Evolutionary conservation across 768 basidiomycete genomes (phyloP).

Genomic region (Roridomyces roridus): DNA sequence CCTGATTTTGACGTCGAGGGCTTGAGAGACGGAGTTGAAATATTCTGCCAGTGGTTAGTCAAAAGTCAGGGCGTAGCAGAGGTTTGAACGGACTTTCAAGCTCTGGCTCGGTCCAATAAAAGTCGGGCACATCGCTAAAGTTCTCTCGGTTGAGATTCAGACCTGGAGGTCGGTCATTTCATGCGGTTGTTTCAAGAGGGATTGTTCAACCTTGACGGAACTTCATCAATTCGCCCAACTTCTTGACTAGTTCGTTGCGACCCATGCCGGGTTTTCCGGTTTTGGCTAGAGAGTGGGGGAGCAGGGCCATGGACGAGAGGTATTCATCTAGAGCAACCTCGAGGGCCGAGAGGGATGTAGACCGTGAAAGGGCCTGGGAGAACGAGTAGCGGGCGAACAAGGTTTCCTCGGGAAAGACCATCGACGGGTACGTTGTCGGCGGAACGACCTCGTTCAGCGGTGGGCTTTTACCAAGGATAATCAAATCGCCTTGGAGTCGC

Average conservation of each 20-base stretch:
- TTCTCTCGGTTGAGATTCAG: constrained; percentile 90
- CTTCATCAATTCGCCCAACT: constrained; percentile 89
- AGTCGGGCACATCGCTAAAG: constrained; percentile 87
- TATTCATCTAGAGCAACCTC: constrained; percentile 86
- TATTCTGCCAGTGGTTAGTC: constrained; percentile 51
- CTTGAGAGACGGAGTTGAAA: constrained; percentile 84
- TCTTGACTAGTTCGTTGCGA: constrained; percentile 85
- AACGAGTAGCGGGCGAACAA: constrained; percentile 89
- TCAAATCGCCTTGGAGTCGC: constrained; percentile 89
- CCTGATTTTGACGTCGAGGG: constrained; percentile 85
- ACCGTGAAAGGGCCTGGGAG: constrained; percentile 90
- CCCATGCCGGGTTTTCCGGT: constrained; percentile 87
- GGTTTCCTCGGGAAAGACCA: constrained; percentile 70
- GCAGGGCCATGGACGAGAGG: constrained; percentile 78
- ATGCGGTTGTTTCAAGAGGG: too few species aligned
- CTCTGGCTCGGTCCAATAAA: constrained; percentile 94
- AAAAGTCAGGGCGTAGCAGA: background rate
- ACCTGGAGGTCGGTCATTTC: too few species aligned
- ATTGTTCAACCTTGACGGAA: constrained; percentile 73
- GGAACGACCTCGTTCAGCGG: constrained; percentile 60
- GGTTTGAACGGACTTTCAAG: constrained; percentile 67
- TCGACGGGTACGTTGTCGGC: constrained; percentile 51
- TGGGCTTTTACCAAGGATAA: constrained; percentile 80
- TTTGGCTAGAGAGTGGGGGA: constrained; percentile 77
- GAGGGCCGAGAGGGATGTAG: constrained; percentile 86